These are phyloP conservation scores for Tritrichomonas foetus DNA, from an alignment of 208 protist species.

Conservation along the genomic window DNA sequence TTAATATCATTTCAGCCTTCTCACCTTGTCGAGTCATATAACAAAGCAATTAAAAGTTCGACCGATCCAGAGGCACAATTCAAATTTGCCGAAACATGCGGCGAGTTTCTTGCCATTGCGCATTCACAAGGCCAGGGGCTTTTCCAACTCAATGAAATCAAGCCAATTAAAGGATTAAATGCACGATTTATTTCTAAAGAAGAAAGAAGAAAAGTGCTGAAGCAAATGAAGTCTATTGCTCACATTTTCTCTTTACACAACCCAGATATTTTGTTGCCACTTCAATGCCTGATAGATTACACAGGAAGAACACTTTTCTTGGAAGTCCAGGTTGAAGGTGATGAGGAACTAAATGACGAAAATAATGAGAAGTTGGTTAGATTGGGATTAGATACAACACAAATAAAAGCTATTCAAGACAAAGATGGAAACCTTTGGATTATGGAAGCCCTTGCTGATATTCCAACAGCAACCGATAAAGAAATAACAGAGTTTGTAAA, in stretches of 20 bases:
- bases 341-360: background rate
- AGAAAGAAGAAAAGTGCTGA: background rate
- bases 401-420: background rate
- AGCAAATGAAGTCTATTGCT: background rate
- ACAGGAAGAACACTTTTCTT: background rate
- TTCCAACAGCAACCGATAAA: background rate
- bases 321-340: background rate
- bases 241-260: background rate
- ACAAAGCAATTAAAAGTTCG: background rate
- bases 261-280: background rate
- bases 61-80: background rate
- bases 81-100: conserved; percentile 21
- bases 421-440: background rate
- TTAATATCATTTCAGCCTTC: background rate
- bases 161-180: background rate
- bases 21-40: background rate
- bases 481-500: background rate
- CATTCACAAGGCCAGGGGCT: background rate
- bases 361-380: background rate
- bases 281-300: conserved; percentile 26
- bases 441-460: background rate
- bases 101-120: background rate
- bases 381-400: background rate
- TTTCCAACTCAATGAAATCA: background rate
- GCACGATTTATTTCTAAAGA: background rate